A percentile compares a stretch with the other conserved stretches of the same genome.
Conservation (phyloP, 2,329 filamentous ascomycete species). For the Byssothecium circinans region DNA sequence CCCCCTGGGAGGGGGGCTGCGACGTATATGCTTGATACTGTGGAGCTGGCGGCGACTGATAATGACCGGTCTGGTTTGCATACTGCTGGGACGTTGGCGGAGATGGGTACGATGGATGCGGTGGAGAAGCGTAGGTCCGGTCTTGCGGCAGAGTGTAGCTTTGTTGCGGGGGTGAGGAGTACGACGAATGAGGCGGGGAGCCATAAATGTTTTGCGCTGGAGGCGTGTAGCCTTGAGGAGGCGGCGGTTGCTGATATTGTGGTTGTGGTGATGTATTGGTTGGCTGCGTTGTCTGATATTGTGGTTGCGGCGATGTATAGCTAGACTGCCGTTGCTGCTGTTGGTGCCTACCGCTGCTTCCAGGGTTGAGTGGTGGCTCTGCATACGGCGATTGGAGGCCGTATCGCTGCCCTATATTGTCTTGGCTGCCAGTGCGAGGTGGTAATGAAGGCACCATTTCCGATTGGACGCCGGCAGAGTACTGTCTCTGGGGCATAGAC, state of each 20-base stretch:
- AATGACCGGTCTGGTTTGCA: not conserved
- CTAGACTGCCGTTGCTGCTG: conserved; percentile 11
- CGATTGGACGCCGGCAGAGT: conserved; percentile 1
- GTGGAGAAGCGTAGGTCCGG: too few relatives aligned
- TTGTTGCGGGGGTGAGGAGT: not conserved
- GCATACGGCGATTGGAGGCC: conserved; percentile 8
- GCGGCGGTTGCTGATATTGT: not conserved
- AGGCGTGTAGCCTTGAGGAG: not conserved
- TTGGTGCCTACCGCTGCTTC: conserved; percentile 11
- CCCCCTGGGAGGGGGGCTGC: conserved; percentile 2
- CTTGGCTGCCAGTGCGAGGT: conserved; percentile 6
- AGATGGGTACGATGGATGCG: too few relatives aligned
- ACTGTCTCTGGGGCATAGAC: not conserved
- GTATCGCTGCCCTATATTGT: conserved; percentile 1
- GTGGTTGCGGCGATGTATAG: too few relatives aligned
- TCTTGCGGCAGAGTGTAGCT: too few relatives aligned
- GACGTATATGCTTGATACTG: conserved; percentile 5
- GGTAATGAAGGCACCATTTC: not conserved
- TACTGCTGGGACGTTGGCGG: not conserved
- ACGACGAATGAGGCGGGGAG: too few relatives aligned
- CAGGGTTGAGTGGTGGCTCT: conserved; percentile 9
- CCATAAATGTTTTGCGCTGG: not conserved
- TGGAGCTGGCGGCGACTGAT: not conserved
- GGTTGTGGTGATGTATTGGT: not conserved
- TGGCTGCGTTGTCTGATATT: too few relatives aligned